A percentile compares a stretch with the other conserved stretches of the same genome.
phyloP scores from a whole-genome alignment of 2,329 filamentous ascomycete species.

The Byssoonygena ceratinophila region DNA sequence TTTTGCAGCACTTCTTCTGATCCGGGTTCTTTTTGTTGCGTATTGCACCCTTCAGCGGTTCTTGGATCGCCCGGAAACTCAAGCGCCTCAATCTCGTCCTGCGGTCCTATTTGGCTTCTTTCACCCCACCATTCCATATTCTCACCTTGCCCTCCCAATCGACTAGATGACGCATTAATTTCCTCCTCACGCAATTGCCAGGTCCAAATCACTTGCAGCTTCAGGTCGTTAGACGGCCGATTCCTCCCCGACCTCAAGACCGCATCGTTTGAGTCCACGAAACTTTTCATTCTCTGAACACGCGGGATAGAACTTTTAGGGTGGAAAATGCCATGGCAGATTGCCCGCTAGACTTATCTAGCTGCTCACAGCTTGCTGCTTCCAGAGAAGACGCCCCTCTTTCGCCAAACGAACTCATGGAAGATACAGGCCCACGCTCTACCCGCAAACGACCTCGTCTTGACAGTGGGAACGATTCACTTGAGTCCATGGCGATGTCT shows the following conservation, averaged over 20 bases:
- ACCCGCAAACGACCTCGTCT: conserved; percentile 41
- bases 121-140: background rate
- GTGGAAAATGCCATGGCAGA: conserved; percentile 37
- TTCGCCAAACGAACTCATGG: conserved; percentile 28
- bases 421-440: conserved; percentile 30
- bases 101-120: background rate
- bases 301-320: background rate
- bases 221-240: background rate
- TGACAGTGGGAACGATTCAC: conserved; percentile 34
- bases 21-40: background rate
- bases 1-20: background rate
- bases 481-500: conserved; percentile 29
- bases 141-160: background rate
- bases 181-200: background rate
- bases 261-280: background rate
- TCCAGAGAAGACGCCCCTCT: conserved; percentile 22
- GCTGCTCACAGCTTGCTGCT: conserved; percentile 22
- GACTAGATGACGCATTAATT: conserved; percentile 2
- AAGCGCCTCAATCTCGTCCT: background rate
- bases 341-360: conserved; percentile 38
- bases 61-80: background rate
- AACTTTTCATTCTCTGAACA: background rate
- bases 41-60: background rate
- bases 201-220: background rate
- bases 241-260: background rate